Evolutionary conservation across 2,329 filamentous ascomycete genomes (phyloP).

Genomic region (Dryadomyces sulphureus): DNA sequence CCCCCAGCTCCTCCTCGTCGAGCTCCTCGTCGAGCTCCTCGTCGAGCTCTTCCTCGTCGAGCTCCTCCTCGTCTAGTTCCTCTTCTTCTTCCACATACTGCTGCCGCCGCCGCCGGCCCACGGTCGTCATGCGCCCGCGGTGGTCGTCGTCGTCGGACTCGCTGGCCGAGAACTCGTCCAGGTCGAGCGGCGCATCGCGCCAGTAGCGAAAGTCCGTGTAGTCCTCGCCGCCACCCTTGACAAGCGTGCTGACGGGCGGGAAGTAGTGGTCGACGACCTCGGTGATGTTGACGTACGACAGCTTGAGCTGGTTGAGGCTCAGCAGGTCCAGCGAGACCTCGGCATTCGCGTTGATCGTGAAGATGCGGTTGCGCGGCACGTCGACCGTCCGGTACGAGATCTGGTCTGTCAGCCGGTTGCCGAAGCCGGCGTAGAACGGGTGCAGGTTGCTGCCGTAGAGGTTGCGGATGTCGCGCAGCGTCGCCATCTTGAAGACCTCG

Average conservation of each 20-base stretch:
- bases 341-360: conserved; percentile 92
- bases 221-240: conserved; percentile 80
- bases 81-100: conserved; percentile 20
- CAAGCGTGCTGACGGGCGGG: conserved; percentile 73
- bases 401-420: conserved; percentile 90
- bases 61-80: conserved; percentile 15
- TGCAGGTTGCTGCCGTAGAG: conserved; percentile 64
- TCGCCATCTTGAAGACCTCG: conserved; percentile 99
- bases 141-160: conserved; percentile 43
- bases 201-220: conserved; percentile 98
- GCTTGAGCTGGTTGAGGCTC: conserved; percentile 85
- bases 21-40: conserved; percentile 28
- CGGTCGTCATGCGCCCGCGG: conserved; percentile 1
- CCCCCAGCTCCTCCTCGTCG: conserved; percentile 27
- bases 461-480: conserved; percentile 80
- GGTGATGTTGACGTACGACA: conserved; percentile 92
- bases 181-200: conserved; percentile 69
- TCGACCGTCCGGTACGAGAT: conserved; percentile 92
- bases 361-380: conserved; percentile 86
- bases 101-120: conserved; percentile 31
- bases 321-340: conserved; percentile 87
- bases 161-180: conserved; percentile 80
- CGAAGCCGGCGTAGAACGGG: conserved; percentile 94
- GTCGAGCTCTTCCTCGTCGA: conserved; percentile 21
- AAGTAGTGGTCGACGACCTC: conserved; percentile 98